phyloP scores from a whole-genome alignment of 805 yeast genomes.

The Saccharomycopsis amapae region DNA sequence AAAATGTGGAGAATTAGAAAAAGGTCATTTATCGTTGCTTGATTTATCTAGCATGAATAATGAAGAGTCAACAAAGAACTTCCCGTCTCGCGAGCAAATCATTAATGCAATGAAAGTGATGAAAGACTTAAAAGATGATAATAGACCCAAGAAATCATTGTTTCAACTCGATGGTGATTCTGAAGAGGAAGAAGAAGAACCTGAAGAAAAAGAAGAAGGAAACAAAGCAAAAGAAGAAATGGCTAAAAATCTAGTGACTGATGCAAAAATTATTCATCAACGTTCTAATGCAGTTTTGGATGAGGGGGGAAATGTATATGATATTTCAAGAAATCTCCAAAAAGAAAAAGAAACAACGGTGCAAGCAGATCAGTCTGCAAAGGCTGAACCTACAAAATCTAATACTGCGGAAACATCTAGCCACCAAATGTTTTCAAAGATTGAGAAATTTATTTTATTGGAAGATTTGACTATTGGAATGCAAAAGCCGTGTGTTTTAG shows the following conservation, averaged over 20 bases:
- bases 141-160: not conserved
- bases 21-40: conserved; percentile 25
- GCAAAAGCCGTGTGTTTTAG: conserved; percentile 83
- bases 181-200: conserved; percentile 11
- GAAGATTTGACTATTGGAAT: conserved; percentile 88
- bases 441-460: conserved; percentile 75
- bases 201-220: conserved; percentile 8
- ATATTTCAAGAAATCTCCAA: no score
- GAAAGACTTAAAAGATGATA: not conserved
- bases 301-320: conserved; percentile 2
- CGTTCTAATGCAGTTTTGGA: conserved; percentile 10
- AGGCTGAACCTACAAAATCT: no score
- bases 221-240: conserved; percentile 15
- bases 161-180: conserved; percentile 11
- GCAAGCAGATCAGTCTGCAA: no score
- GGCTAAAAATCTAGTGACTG: not conserved
- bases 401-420: no score
- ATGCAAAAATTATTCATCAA: not conserved
- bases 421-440: no score
- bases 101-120: conserved; percentile 18
- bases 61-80: conserved; percentile 6
- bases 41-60: conserved; percentile 23
- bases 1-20: conserved; percentile 8
- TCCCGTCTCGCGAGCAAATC: conserved; percentile 18
- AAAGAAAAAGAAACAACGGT: no score